Conservation (phyloP, 371 early-diverging fungal genomes). For the Mucor piriformis region DNA sequence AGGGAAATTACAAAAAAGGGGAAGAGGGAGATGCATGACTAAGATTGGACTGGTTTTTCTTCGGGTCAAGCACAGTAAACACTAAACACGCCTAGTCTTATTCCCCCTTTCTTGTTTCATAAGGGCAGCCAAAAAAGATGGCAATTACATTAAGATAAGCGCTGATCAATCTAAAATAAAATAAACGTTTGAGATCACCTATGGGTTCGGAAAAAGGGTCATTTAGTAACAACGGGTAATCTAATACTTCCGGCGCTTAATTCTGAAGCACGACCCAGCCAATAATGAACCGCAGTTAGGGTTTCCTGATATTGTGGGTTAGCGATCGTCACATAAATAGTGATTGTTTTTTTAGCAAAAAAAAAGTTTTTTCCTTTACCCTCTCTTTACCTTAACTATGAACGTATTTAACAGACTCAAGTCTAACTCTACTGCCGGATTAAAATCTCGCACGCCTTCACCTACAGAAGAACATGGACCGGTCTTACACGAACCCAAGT, state of each 20-base stretch:
- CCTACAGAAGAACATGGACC: constrained; percentile 31
- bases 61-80: too few relatives aligned
- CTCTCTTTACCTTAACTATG: constrained; percentile 8
- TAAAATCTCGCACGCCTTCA: constrained; percentile 12
- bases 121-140: too few relatives aligned
- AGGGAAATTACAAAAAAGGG: too few relatives aligned
- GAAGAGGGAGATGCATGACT: too few relatives aligned
- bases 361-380: not conserved
- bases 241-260: constrained; percentile 8
- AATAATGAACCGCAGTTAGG: not conserved
- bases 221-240: constrained; percentile 9
- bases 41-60: too few relatives aligned
- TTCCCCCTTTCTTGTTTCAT: too few relatives aligned
- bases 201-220: not conserved
- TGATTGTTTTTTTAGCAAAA: not conserved
- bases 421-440: constrained; percentile 25
- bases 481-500: constrained; percentile 36
- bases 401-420: constrained; percentile 29
- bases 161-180: too few relatives aligned
- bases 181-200: too few relatives aligned
- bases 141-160: too few relatives aligned
- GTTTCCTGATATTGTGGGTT: constrained; percentile 1
- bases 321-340: constrained; percentile 10
- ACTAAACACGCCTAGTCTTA: too few relatives aligned
- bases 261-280: constrained; percentile 1